Conservation (phyloP, 2,329 filamentous ascomycete genomes). For the Trichothecium sympodiale region DNA sequence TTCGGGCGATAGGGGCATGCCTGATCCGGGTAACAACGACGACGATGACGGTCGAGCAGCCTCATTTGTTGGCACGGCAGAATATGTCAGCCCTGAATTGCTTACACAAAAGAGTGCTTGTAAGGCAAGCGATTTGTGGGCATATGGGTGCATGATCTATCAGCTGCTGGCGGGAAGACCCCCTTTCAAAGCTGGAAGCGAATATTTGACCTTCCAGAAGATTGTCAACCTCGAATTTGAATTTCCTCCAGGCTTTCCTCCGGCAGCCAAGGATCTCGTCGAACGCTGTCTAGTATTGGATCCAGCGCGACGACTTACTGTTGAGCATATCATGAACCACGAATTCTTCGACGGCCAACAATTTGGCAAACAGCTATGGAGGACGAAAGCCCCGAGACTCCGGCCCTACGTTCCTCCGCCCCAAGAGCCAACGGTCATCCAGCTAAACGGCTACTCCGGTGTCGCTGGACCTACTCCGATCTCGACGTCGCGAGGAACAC, state of each 20-base stretch:
- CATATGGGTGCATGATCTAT: slow-evolving; percentile 96
- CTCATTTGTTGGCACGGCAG: slow-evolving; percentile 94
- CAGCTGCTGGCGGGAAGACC: slow-evolving; percentile 91
- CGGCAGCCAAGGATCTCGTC: slow-evolving; percentile 76
- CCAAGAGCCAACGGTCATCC: slow-evolving; percentile 63
- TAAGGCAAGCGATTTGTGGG: slow-evolving; percentile 96
- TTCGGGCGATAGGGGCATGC: slow-evolving; percentile 23
- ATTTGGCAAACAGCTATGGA: slow-evolving; percentile 82
- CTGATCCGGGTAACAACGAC: slow-evolving; percentile 22
- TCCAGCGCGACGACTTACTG: slow-evolving; percentile 69
- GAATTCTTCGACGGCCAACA: slow-evolving; percentile 82
- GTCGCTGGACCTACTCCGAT: slow-evolving; percentile 15
- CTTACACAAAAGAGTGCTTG: slow-evolving; percentile 93
- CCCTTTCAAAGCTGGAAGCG: slow-evolving; percentile 90
- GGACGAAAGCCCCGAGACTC: slow-evolving; percentile 75
- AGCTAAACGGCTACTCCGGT: slow-evolving; percentile 48
- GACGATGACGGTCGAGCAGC: slow-evolving; percentile 65
- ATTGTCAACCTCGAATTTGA: slow-evolving; percentile 92
- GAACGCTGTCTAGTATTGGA: slow-evolving; percentile 86
- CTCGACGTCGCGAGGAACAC: slow-evolving; percentile 16
- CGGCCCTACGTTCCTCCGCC: slow-evolving; percentile 71
- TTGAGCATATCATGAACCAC: slow-evolving; percentile 95
- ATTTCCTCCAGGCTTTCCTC: slow-evolving; percentile 80
- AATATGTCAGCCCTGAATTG: slow-evolving; percentile 97
- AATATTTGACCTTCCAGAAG: slow-evolving; percentile 97